These are phyloP conservation scores for Solanum rostratum DNA, from an alignment of 257 asterid genomes.

Conservation along the genomic window DNA sequence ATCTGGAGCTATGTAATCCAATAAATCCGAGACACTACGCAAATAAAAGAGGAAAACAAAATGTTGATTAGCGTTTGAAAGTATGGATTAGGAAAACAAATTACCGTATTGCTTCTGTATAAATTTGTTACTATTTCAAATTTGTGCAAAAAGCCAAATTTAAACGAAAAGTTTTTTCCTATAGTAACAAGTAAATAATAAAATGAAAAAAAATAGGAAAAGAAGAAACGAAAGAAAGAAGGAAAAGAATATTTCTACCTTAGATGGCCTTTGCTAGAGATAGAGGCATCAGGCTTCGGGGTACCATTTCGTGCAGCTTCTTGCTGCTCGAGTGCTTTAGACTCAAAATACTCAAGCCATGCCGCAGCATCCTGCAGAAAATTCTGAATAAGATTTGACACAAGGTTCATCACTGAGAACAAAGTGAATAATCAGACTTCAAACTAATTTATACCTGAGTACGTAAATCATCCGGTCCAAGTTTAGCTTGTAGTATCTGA, in stretches of 20 bases:
- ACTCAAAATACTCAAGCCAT: constrained; percentile 98
- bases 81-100: neutral
- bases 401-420: constrained; percentile 5
- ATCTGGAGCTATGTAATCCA: constrained; percentile 83
- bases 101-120: neutral
- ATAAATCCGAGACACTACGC: constrained; percentile 67
- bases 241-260: constrained; percentile 63
- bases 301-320: constrained; percentile 95
- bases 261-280: constrained; percentile 98
- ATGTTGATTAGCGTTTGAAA: neutral
- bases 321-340: constrained; percentile 97
- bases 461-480: constrained; percentile 94
- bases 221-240: neutral
- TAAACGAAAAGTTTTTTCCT: neutral
- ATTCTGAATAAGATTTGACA: constrained; percentile 11
- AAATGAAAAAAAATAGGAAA: neutral
- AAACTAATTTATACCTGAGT: constrained; percentile 58
- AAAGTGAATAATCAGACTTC: neutral
- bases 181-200: neutral
- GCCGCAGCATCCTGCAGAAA: constrained; percentile 97
- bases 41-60: neutral
- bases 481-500: constrained; percentile 87
- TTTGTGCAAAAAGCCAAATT: neutral
- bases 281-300: constrained; percentile 90
- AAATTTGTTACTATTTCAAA: neutral